These are phyloP conservation scores for Botrytis cinerea DNA, from an alignment of 2,329 filamentous ascomycete species.

Conservation along the genomic window DNA sequence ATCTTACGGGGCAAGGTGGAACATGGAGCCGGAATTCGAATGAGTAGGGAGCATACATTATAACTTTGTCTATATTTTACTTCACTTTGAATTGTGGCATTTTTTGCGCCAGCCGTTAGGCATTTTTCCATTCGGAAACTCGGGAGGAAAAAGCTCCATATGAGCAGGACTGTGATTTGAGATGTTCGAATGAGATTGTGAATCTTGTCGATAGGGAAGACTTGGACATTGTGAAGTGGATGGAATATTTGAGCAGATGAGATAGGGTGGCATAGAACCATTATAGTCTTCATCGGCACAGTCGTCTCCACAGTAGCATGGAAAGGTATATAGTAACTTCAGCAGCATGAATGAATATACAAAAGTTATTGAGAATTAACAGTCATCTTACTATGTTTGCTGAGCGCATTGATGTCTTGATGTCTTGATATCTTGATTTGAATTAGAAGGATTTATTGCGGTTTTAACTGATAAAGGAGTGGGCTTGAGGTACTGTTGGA, in stretches of 20 bases:
- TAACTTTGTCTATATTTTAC: constrained; percentile 11
- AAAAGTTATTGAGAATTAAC: not conserved
- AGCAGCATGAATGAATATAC: constrained; percentile 1
- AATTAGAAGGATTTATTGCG: too few relatives aligned
- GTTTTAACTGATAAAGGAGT: not conserved
- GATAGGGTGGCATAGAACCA: not conserved
- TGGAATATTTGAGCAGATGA: not conserved
- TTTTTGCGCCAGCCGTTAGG: not conserved
- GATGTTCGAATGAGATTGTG: not conserved
- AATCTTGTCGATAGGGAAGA: not conserved
- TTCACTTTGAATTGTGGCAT: not conserved
- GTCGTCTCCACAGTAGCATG: not conserved
- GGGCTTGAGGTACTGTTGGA: too few relatives aligned
- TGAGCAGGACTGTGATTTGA: not conserved
- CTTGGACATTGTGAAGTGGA: not conserved
- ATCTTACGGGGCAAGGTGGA: not conserved
- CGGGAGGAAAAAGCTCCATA: not conserved
- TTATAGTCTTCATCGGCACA: not conserved
- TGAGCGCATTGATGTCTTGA: not conserved
- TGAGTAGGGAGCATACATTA: not conserved
- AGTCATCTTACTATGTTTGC: not conserved
- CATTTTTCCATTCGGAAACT: not conserved
- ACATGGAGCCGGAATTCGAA: not conserved
- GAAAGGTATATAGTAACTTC: constrained; percentile 4
- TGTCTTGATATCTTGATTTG: not conserved